phyloP scores from a whole-genome alignment of 1,284 basidiomycete species.

The Trichosporon sp. region DNA sequence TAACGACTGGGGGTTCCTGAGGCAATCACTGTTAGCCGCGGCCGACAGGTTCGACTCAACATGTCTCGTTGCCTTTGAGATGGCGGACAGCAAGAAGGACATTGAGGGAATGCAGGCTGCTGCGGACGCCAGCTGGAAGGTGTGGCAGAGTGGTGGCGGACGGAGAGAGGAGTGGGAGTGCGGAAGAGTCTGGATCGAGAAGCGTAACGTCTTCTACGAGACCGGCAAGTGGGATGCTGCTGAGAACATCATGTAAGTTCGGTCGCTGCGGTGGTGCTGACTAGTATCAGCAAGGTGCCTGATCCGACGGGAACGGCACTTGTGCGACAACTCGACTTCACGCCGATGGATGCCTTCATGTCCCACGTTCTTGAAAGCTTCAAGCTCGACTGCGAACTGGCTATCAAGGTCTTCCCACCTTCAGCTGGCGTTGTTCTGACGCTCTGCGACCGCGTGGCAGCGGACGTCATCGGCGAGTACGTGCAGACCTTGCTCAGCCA shows the following conservation, averaged over 20 bases:
- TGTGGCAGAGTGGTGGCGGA: constrained; percentile 55
- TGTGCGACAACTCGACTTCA: constrained; percentile 63
- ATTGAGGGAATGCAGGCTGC: constrained; percentile 70
- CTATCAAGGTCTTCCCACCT: constrained; percentile 79
- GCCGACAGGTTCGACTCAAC: constrained; percentile 83
- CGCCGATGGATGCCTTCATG: constrained; percentile 91
- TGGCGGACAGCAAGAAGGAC: constrained; percentile 66
- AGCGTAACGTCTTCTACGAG: constrained; percentile 88
- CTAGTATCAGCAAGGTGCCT: constrained; percentile 28
- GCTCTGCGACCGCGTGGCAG: constrained; percentile 44
- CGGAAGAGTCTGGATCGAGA: constrained; percentile 88
- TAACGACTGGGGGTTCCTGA: constrained; percentile 60
- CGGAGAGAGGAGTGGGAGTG: constrained; percentile 72
- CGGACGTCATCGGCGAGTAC: constrained; percentile 69
- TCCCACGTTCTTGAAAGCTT: constrained; percentile 62
- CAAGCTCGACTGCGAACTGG: constrained; percentile 68
- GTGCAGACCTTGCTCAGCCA: constrained; percentile 69
- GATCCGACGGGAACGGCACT: constrained; percentile 30
- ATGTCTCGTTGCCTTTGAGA: constrained; percentile 77
- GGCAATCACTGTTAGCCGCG: constrained; percentile 65
- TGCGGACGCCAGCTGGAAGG: constrained; percentile 76
- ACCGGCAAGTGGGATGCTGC: constrained; percentile 70
- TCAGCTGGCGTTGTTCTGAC: constrained; percentile 44
- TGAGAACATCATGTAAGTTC: constrained; percentile 74
- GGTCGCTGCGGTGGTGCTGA: background rate